Percentiles rank a stretch among this genome's conserved stretches.
Evolutionary conservation across 2,329 filamentous ascomycete genomes (phyloP).

Genomic region (Apiospora hydei): DNA sequence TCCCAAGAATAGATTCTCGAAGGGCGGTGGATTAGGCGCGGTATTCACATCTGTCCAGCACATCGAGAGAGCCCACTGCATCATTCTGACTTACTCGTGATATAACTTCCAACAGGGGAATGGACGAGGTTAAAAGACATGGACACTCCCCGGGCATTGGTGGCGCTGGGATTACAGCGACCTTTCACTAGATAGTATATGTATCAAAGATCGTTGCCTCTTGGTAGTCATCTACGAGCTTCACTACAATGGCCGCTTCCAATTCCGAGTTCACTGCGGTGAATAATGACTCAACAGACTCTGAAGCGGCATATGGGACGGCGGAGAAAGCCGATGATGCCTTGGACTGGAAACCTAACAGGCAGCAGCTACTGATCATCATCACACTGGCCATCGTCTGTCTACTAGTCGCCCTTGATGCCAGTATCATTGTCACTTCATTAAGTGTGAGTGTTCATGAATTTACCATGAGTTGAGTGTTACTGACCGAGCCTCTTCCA

Average conservation of each 20-base stretch:
- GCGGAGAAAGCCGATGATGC: constrained; percentile 51
- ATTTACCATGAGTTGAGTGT: too few relatives aligned
- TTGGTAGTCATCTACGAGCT: too few relatives aligned
- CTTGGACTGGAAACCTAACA: constrained; percentile 26
- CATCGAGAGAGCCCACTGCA: background rate
- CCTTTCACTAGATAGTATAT: background rate
- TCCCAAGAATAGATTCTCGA: background rate
- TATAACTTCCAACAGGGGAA: background rate
- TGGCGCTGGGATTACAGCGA: background rate
- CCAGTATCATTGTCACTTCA: constrained; percentile 27
- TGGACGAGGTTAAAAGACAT: background rate
- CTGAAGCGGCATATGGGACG: constrained; percentile 31
- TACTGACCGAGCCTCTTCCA: background rate
- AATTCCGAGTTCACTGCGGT: background rate
- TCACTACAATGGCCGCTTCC: background rate
- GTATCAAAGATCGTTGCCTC: background rate
- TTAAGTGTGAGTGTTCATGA: constrained; percentile 26
- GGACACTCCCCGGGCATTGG: background rate
- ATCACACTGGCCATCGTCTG: constrained; percentile 24
- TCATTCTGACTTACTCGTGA: background rate
- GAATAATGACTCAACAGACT: constrained; percentile 42
- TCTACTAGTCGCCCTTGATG: constrained; percentile 26
- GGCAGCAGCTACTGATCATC: constrained; percentile 28
- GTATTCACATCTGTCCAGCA: background rate
- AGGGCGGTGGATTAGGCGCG: background rate